Evolutionary conservation across 371 early-diverging fungal genomes (phyloP), one percentile per base, ranked within the genome.

Genomic region (Syncephalis plumigaleata): DNA sequence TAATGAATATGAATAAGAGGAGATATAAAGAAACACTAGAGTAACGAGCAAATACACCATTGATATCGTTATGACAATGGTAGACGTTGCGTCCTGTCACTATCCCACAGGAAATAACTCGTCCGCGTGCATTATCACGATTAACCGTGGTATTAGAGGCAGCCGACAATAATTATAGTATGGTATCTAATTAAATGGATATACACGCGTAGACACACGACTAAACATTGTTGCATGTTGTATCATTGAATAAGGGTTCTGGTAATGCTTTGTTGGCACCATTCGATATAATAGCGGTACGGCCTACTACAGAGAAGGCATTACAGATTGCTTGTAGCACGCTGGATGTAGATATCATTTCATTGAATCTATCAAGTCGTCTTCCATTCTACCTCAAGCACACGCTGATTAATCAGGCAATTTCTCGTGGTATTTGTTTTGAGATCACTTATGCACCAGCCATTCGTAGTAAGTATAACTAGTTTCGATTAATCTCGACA

Each of bases 301-400:
- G 74, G 44, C 93, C 94, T 1, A 72, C 67, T 1, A 72, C 60
- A 22, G 82, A 88, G 39, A 87, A 88, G 52, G 58, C 75, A 1
- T 75, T 92, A 49, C 75, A 75, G 42, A 65, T 72, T 15, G 87
- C 88, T 1, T 87, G 91, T 60, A 64, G 70, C 36, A 67, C 71
- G 16, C 67, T 77, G 39, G 88, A 88, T 17, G 66, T 87, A 15
- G 96, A 96, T 56, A 65, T 96, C 42, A 89, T 96, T 24, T 77
- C 89, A 9, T 56, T 95, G 18, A 91, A 92, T 59, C 61, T 88
- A 58, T 68, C 73, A 0, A 47, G 73, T 54, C 61, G 85, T 45
- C 54, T 92, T 55, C 77, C 84, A 16, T 77, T 75, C 64, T 63
- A 74, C 64, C 47, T 88, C 48, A 74, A 81, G 62, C 63, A 75